These are phyloP conservation scores for Populus hybrid DNA, from an alignment of 441 rosid species.

Conservation along the genomic window DNA sequence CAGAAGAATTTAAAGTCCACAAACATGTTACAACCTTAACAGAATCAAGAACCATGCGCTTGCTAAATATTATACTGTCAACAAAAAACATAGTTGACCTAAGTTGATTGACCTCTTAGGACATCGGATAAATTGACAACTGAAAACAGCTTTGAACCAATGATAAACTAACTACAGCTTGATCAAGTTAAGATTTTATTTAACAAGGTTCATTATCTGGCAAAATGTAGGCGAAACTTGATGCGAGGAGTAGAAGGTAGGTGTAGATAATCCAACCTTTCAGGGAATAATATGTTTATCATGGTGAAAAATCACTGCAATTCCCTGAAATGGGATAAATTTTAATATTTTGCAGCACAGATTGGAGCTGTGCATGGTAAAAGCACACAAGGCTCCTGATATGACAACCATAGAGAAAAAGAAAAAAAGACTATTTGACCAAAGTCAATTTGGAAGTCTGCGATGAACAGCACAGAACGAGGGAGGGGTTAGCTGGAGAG, in stretches of 20 bases:
- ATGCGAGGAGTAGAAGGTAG: not conserved
- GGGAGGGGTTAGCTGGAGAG: not conserved
- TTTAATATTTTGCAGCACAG: not conserved
- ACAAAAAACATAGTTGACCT: conserved; percentile 13
- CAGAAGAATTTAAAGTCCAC: conserved; percentile 16
- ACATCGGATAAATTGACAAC: not conserved
- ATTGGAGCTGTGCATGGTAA: not conserved
- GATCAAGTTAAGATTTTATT: not conserved
- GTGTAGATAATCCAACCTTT: not conserved
- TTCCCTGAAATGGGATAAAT: not conserved
- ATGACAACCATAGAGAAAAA: not conserved
- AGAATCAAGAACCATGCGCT: not conserved
- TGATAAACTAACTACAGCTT: conserved; percentile 1
- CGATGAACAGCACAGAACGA: not conserved
- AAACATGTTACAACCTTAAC: not conserved
- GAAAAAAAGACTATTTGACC: not conserved
- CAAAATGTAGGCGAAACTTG: not conserved
- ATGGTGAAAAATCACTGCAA: not conserved
- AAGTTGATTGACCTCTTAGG: not conserved
- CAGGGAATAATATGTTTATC: not conserved
- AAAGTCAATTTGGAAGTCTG: not conserved
- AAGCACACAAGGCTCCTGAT: not conserved
- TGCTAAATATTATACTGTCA: not conserved
- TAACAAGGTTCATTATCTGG: not conserved
- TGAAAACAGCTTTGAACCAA: conserved; percentile 1